Percentiles rank a stretch among this genome's conserved stretches.
These are phyloP conservation scores for Neonectria magnoliae DNA, from an alignment of 2,329 filamentous ascomycete genomes.

Conservation along the genomic window DNA sequence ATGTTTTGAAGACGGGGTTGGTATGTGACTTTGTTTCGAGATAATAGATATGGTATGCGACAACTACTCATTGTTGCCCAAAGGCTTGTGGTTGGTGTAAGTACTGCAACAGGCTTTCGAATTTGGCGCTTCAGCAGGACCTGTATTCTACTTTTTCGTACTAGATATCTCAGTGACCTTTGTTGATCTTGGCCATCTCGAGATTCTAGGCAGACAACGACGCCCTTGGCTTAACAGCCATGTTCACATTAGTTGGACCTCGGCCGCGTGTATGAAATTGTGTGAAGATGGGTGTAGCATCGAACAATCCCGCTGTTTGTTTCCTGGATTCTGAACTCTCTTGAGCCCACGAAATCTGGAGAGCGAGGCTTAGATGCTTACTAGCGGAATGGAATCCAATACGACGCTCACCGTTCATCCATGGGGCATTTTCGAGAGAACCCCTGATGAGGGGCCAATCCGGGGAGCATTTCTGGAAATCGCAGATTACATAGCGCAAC, in stretches of 20 bases:
- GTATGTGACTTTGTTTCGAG: constrained; percentile 31
- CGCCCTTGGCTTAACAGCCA: background rate
- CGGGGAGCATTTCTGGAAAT: constrained; percentile 30
- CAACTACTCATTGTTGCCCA: background rate
- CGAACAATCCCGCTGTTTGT: constrained; percentile 13
- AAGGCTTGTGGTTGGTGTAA: background rate
- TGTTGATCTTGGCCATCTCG: background rate
- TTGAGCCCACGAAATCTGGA: constrained; percentile 12
- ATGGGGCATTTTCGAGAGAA: constrained; percentile 28
- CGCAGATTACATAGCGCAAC: constrained; percentile 30
- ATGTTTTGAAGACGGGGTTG: constrained; percentile 26
- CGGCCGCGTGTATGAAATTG: background rate
- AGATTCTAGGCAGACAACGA: background rate
- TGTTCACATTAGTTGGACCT: background rate
- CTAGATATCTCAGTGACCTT: background rate
- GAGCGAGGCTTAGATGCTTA: constrained; percentile 28
- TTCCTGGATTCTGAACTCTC: constrained; percentile 14
- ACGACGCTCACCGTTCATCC: constrained; percentile 17
- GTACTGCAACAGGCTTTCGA: background rate
- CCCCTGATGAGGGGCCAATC: constrained; percentile 24
- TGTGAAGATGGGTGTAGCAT: background rate
- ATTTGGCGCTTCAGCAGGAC: background rate
- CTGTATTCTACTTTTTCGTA: background rate
- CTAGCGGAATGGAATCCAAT: constrained; percentile 23
- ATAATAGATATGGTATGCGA: background rate